These are phyloP conservation scores for Geranomyces michiganensis DNA, from an alignment of 192 early-diverging fungal species.

Conservation along the genomic window DNA sequence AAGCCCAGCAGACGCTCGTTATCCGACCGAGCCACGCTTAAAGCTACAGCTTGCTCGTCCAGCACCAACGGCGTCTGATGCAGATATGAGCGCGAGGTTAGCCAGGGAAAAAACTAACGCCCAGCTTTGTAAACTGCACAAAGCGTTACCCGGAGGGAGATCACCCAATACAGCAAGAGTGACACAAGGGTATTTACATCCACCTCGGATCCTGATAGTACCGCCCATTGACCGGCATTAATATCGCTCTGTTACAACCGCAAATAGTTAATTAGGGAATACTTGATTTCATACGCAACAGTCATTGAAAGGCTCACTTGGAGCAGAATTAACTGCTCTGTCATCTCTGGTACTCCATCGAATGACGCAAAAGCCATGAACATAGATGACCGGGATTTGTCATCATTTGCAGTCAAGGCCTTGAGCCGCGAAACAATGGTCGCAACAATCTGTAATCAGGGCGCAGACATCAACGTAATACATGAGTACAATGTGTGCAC, in stretches of 20 bases:
- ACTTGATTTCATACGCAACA: background rate
- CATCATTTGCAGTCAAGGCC: background rate
- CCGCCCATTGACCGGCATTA: conserved; percentile 34
- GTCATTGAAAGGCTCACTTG: conserved; percentile 15
- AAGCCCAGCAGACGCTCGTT: conserved; percentile 11
- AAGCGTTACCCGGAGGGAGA: conserved; percentile 31
- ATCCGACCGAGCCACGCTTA: background rate
- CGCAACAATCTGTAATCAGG: conserved; percentile 10
- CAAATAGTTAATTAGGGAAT: background rate
- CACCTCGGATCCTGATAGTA: background rate
- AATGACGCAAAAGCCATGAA: background rate
- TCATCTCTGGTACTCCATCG: conserved; percentile 7
- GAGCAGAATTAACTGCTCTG: conserved; percentile 11
- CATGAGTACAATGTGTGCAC: background rate
- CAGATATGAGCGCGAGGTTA: background rate
- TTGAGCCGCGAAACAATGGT: conserved; percentile 3
- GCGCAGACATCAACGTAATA: background rate
- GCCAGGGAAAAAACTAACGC: background rate
- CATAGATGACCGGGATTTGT: background rate
- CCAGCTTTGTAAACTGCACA: background rate
- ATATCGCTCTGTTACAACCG: conserved; percentile 19
- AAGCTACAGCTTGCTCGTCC: background rate
- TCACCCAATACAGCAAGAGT: conserved; percentile 44
- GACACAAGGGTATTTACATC: conserved; percentile 27
- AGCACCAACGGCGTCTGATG: background rate